Base-by-base conservation (phyloP, 164 flowering plant species). In the Vitis rotundifolia region DNA sequence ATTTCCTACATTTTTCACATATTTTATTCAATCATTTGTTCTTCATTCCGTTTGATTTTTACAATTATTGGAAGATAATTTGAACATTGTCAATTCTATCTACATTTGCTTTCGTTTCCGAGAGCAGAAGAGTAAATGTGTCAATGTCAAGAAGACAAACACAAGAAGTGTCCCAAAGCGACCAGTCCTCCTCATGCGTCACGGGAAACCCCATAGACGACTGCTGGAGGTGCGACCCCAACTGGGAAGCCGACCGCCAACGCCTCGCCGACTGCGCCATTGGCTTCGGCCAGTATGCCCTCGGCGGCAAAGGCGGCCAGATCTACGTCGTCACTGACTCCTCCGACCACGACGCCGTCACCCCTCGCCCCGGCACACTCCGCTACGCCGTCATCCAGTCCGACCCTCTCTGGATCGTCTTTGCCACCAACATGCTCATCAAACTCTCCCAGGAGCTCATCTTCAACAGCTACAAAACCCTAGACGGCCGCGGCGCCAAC, bases 141-240 rank as follows among this genome's bases (percentile, higher is more conserved):
- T 86, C 92, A 0, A 0, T 88, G 3, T 65, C 84, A 8, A 88
- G 92, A 76, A 85, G 92, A 64, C 75, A 79, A 68, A 69, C 71
- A 71, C 75, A 72, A 3, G 70, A 75, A 49, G 3, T 49, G 1
- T 10, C 75, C 48, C 66, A 69, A 49, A 60, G 64, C 11, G 86
- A 79, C 49, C 68, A 78, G 12, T 26, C 78, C 16, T 8, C 79
- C 22, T 8, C 74, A 3, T 87, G 90, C 74, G 58, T 71, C 0
- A 87, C 91, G 3, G 93, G 93, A n/a, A 88, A 88, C 77, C 93
- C 93, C 18, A 83, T 88, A 26, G 93, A 88, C 71, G 93, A 88
- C 71, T 88, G 93, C 83, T 88, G 93, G 93, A 81, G 84, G 29
- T 87, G 93, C 55, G 93, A 88, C 83, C 83, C 88, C 1, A 70